Percentiles rank a stretch among this genome's conserved stretches.
Conservation (phyloP, 2,329 filamentous ascomycete genomes). For the Aspergillus caelatus region DNA sequence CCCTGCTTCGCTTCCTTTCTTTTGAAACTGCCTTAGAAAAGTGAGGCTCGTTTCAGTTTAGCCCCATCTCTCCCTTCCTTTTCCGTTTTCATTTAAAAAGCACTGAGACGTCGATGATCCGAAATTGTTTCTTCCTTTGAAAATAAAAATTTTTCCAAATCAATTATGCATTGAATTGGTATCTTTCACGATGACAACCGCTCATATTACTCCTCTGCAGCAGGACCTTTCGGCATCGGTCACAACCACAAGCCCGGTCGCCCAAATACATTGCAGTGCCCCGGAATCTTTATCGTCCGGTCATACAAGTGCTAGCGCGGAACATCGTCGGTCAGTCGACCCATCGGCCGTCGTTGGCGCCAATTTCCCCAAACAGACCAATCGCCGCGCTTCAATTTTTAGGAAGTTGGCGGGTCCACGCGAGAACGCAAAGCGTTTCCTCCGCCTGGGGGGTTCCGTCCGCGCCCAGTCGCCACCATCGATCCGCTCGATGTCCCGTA, state of each 20-base stretch:
- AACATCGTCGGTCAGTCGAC: slow-evolving; percentile 26
- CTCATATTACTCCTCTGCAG: slow-evolving; percentile 32
- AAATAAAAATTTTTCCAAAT: background rate
- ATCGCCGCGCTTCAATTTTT: slow-evolving; percentile 32
- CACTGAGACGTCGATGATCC: background rate
- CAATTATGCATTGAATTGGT: slow-evolving; percentile 23
- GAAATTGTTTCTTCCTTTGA: slow-evolving; percentile 1
- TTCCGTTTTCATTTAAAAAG: slow-evolving; percentile 2
- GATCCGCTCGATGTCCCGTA: slow-evolving; percentile 29
- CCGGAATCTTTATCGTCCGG: slow-evolving; percentile 26
- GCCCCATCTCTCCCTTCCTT: background rate
- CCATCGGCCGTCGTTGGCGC: slow-evolving; percentile 21
- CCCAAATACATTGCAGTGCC: slow-evolving; percentile 25
- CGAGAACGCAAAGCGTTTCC: slow-evolving; percentile 51
- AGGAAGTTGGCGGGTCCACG: slow-evolving; percentile 49
- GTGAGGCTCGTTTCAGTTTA: slow-evolving; percentile 1
- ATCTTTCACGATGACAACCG: slow-evolving; percentile 30
- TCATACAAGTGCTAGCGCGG: slow-evolving; percentile 28
- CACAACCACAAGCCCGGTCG: slow-evolving; percentile 20
- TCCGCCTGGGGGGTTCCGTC: slow-evolving; percentile 43
- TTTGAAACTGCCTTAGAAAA: slow-evolving; percentile 1
- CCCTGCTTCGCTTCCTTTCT: slow-evolving; percentile 8
- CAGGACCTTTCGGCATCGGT: slow-evolving; percentile 32
- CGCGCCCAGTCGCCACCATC: slow-evolving; percentile 26
- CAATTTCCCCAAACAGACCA: slow-evolving; percentile 27